phyloP scores from a whole-genome alignment of 495 filamentous ascomycete species.

The Acidiella bohemica region DNA sequence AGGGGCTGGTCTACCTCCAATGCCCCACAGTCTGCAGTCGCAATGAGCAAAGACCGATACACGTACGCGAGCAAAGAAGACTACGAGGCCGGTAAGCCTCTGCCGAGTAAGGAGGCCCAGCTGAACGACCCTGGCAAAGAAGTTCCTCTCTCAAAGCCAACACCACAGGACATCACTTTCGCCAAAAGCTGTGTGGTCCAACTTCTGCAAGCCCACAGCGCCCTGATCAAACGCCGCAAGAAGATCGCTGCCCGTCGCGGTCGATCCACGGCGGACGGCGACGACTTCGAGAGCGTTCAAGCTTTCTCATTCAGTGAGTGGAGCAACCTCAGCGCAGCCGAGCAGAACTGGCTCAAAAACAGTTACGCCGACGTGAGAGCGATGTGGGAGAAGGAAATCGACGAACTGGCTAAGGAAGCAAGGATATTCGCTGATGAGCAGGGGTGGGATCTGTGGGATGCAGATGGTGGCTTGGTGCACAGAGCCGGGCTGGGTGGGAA shows the following conservation, averaged over 20 bases:
- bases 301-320: not conserved
- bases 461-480: constrained; percentile 10
- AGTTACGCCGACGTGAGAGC: not conserved
- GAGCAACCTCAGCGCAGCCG: not conserved
- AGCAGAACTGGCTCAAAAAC: constrained; percentile 10
- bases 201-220: constrained; percentile 8
- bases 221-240: not conserved
- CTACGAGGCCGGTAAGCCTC: constrained; percentile 1
- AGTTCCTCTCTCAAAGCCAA: not conserved
- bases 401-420: not conserved
- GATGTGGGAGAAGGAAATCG: constrained; percentile 1
- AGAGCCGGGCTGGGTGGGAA: no score
- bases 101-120: not conserved
- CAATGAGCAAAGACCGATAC: constrained; percentile 9
- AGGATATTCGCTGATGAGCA: constrained; percentile 9
- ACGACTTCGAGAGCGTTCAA: not conserved
- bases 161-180: not conserved
- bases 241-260: not conserved
- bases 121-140: not conserved
- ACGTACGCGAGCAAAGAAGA: constrained; percentile 9
- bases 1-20: not conserved
- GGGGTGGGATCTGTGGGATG: constrained; percentile 13
- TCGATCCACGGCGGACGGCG: not conserved
- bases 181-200: constrained; percentile 7
- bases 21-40: constrained; percentile 3